phyloP scores from a whole-genome alignment of 768 basidiomycete genomes.

The Vararia minispora region DNA sequence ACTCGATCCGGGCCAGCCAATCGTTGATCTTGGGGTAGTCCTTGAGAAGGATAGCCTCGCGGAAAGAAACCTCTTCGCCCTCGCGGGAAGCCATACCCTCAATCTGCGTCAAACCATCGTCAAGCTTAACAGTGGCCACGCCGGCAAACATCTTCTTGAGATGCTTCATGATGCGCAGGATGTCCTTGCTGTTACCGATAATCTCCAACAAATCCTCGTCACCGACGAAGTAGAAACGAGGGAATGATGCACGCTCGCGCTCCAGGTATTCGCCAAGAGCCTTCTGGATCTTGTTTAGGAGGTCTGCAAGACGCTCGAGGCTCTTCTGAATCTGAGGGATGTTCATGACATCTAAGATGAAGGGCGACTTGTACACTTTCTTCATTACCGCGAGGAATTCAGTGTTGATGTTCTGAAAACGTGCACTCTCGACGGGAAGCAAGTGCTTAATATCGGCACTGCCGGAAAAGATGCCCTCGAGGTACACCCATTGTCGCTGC shows the following conservation, averaged over 20 bases:
- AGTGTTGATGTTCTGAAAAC: conserved; percentile 97
- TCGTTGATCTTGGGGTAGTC: conserved; percentile 98
- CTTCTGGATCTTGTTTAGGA: conserved; percentile 97
- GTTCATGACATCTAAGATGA: conserved; percentile 93
- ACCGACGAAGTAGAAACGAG: conserved; percentile 98
- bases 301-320: conserved; percentile 89
- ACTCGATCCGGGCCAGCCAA: conserved; percentile 88
- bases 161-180: conserved; percentile 96
- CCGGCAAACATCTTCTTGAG: conserved; percentile 99
- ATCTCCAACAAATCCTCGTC: conserved; percentile 98
- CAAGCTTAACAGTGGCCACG: conserved; percentile 78
- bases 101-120: conserved; percentile 81
- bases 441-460: conserved; percentile 99
- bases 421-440: conserved; percentile 92
- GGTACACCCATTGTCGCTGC: conserved; percentile 98
- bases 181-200: conserved; percentile 99
- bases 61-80: conserved; percentile 87
- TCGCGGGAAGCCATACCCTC: conserved; percentile 93
- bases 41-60: conserved; percentile 74
- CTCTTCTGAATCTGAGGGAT: conserved; percentile 96
- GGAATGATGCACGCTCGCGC: conserved; percentile 94
- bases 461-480: conserved; percentile 99
- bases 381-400: conserved; percentile 99
- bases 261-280: conserved; percentile 98
- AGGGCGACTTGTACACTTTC: conserved; percentile 98